phyloP scores from a whole-genome alignment of 1,284 basidiomycete species.

The Ceratorhiza oryzae-sativae region DNA sequence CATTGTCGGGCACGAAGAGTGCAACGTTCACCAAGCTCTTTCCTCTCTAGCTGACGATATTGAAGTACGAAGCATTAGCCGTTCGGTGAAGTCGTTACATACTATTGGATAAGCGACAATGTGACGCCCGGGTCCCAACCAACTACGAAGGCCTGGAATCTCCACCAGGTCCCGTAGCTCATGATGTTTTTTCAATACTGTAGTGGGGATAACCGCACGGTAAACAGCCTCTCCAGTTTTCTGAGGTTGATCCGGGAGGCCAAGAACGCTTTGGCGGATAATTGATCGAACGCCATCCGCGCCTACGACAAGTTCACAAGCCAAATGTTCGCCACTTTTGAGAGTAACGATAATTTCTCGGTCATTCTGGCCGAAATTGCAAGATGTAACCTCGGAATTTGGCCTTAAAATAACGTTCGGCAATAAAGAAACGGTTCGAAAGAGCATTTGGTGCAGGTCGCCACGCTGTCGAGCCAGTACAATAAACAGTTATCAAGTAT shows the following conservation, averaged over 20 bases:
- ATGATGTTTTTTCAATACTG: constrained; percentile 11
- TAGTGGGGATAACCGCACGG: constrained; percentile 40
- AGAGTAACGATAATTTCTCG: constrained; percentile 51
- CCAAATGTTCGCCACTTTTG: constrained; percentile 52
- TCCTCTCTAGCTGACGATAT: neutral
- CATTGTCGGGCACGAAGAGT: constrained; percentile 37
- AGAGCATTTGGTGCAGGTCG: constrained; percentile 61
- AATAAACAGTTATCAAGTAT: neutral
- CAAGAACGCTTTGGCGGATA: constrained; percentile 59
- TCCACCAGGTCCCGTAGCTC: constrained; percentile 40
- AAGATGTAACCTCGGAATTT: constrained; percentile 35
- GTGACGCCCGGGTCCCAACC: constrained; percentile 41
- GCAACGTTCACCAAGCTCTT: constrained; percentile 28
- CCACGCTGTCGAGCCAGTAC: constrained; percentile 53
- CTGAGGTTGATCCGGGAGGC: constrained; percentile 49
- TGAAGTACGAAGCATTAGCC: neutral
- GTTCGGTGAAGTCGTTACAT: neutral
- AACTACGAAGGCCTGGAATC: constrained; percentile 3
- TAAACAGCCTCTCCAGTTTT: constrained; percentile 61
- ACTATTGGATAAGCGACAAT: constrained; percentile 38
- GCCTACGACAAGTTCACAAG: constrained; percentile 60
- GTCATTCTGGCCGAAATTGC: constrained; percentile 44
- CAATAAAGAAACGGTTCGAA: constrained; percentile 53
- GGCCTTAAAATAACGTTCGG: constrained; percentile 31
- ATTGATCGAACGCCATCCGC: constrained; percentile 64